These are phyloP conservation scores for Citrus unshiu DNA, from an alignment of 345 rosid species.

Conservation along the genomic window DNA sequence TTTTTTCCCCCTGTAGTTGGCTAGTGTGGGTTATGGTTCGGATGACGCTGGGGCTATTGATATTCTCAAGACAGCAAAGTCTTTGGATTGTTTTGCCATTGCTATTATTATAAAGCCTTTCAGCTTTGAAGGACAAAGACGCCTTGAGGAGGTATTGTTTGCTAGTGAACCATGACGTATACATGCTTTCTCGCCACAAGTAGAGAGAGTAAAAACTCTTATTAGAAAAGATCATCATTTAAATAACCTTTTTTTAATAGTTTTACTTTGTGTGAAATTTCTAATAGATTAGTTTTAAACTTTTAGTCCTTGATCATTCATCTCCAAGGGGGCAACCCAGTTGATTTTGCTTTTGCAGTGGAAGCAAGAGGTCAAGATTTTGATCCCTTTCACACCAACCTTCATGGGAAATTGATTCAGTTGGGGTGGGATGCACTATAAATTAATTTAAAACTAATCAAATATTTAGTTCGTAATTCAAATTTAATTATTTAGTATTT, in stretches of 20 bases:
- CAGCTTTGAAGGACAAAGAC: slow-evolving; percentile 90
- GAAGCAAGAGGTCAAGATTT: no score
- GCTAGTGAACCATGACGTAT: not conserved
- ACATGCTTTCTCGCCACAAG: not conserved
- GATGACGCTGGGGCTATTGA: slow-evolving; percentile 58
- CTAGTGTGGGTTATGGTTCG: slow-evolving; percentile 73
- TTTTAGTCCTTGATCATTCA: no score
- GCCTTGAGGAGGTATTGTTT: slow-evolving; percentile 65
- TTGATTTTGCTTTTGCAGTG: no score
- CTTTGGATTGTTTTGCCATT: slow-evolving; percentile 51
- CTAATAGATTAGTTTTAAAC: not conserved
- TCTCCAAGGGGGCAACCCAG: no score
- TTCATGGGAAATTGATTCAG: no score
- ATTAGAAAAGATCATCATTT: not conserved
- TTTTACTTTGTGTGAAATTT: not conserved
- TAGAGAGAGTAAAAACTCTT: not conserved
- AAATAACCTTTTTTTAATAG: not conserved
- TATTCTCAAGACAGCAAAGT: slow-evolving; percentile 53
- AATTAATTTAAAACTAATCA: no score
- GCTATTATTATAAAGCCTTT: slow-evolving; percentile 82
- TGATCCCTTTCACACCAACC: no score
- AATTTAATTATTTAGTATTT: no score
- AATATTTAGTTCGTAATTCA: no score
- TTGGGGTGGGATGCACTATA: no score
- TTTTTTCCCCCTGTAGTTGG: slow-evolving; percentile 42